Percentiles rank a stretch among this genome's conserved stretches.
phyloP scores from a whole-genome alignment of 2,329 filamentous ascomycete species.

The Xylariaceae sp. region DNA sequence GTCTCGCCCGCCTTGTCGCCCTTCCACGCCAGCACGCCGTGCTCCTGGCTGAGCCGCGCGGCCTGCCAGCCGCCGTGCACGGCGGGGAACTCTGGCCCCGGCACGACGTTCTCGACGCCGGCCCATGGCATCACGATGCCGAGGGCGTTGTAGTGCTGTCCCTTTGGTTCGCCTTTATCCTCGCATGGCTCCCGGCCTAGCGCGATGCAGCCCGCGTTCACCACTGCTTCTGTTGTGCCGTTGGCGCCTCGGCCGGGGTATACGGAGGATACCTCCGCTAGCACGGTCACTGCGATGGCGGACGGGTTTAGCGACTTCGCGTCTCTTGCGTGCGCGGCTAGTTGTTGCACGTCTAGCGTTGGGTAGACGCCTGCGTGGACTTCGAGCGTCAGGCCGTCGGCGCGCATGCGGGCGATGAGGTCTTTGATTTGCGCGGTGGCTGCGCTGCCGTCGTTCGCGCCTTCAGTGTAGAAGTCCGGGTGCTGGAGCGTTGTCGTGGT shows the following conservation, averaged over 20 bases:
- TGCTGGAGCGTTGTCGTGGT: slow-evolving; percentile 66
- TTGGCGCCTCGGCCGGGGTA: slow-evolving; percentile 56
- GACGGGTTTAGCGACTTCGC: slow-evolving; percentile 42
- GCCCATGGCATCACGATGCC: slow-evolving; percentile 63
- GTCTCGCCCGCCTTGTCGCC: slow-evolving; percentile 43
- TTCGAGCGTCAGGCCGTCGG: slow-evolving; percentile 51
- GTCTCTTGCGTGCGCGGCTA: slow-evolving; percentile 61
- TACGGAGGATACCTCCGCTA: slow-evolving; percentile 67
- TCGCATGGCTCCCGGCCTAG: slow-evolving; percentile 70
- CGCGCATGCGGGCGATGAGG: slow-evolving; percentile 38
- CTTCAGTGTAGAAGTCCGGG: slow-evolving; percentile 30
- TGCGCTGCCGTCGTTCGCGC: slow-evolving; percentile 14
- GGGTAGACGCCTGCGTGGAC: slow-evolving; percentile 75
- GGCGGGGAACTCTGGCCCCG: slow-evolving; percentile 41
- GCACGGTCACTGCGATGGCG: slow-evolving; percentile 62
- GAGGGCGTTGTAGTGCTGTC: slow-evolving; percentile 61
- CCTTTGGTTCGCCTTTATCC: slow-evolving; percentile 36
- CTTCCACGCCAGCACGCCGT: slow-evolving; percentile 65
- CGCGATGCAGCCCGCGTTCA: slow-evolving; percentile 65
- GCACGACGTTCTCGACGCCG: slow-evolving; percentile 30
- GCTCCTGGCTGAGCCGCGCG: slow-evolving; percentile 70
- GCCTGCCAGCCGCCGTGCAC: slow-evolving; percentile 59
- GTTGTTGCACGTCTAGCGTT: slow-evolving; percentile 72
- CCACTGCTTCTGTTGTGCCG: slow-evolving; percentile 57
- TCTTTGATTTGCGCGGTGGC: slow-evolving; percentile 37